Evolutionary conservation across 139 green algal species (phyloP).

Genomic region (Chlorella vulgaris): DNA sequence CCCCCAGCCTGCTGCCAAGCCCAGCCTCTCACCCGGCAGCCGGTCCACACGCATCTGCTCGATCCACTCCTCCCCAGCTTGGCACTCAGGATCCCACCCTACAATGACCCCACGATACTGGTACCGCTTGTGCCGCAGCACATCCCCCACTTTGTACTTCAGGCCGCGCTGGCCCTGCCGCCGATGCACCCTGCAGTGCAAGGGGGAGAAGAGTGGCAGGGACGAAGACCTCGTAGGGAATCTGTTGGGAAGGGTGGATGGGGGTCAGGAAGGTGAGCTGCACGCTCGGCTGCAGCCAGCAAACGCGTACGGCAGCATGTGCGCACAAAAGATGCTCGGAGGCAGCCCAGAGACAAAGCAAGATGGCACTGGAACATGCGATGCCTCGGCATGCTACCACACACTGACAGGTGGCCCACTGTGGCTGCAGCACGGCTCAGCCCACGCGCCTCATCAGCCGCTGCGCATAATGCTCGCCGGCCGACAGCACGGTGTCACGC

Average conservation of each 20-base stretch:
- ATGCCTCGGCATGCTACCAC: no score
- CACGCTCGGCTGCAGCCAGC: no score
- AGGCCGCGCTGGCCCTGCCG: neutral
- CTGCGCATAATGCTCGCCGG: neutral
- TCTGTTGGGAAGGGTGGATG: no score
- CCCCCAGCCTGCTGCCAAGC: neutral
- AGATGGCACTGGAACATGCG: no score
- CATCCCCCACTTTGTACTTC: conserved; percentile 41
- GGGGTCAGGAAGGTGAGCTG: no score
- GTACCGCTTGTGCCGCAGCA: conserved; percentile 54
- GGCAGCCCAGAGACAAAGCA: no score
- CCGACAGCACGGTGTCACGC: neutral
- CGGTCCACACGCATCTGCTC: conserved; percentile 56
- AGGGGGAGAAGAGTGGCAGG: neutral
- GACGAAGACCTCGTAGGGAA: neutral
- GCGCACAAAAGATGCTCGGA: no score
- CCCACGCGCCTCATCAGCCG: neutral
- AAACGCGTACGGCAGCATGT: no score
- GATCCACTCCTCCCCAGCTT: conserved; percentile 58
- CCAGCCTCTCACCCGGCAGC: conserved; percentile 24
- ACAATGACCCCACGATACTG: conserved; percentile 67
- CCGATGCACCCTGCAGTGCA: neutral
- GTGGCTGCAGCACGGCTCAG: no score
- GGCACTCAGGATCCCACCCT: conserved; percentile 63
- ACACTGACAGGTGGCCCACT: no score